phyloP scores from a whole-genome alignment of 2,329 filamentous ascomycete genomes.

The Emericellopsis atlantica region DNA sequence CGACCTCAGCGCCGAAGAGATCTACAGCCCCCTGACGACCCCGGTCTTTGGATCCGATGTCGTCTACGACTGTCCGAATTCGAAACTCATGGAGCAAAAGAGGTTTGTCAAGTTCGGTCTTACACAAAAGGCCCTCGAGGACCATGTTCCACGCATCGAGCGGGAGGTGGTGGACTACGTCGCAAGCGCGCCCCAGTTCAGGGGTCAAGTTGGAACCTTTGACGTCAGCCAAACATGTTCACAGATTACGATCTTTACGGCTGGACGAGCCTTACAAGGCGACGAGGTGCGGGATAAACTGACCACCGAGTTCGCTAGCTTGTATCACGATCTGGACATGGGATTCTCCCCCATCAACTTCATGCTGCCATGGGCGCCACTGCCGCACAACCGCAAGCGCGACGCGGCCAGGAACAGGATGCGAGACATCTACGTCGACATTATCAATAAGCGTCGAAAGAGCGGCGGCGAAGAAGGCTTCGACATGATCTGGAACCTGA shows the following conservation, averaged over 20 bases:
- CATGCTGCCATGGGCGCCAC: conserved; percentile 64
- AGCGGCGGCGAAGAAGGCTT: conserved; percentile 29
- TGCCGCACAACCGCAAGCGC: conserved; percentile 62
- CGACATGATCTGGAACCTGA: conserved; percentile 71
- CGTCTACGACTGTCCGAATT: conserved; percentile 74
- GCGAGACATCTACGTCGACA: conserved; percentile 56
- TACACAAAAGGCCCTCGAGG: conserved; percentile 48
- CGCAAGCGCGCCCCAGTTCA: conserved; percentile 40
- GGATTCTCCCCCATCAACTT: conserved; percentile 77
- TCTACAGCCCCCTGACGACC: conserved; percentile 36
- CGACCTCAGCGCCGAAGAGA: conserved; percentile 41
- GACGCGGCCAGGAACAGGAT: conserved; percentile 61
- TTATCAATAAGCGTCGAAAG: conserved; percentile 51
- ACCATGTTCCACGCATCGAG: conserved; percentile 61
- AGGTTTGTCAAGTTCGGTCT: conserved; percentile 67
- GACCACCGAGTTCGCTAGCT: conserved; percentile 56
- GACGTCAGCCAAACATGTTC: conserved; percentile 57
- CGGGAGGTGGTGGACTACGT: conserved; percentile 56
- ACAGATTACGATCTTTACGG: conserved; percentile 74
- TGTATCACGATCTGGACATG: conserved; percentile 67
- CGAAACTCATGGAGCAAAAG: conserved; percentile 83
- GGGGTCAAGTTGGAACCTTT: conserved; percentile 44
- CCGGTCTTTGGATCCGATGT: conserved; percentile 64
- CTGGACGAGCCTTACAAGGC: conserved; percentile 61
- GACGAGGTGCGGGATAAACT: conserved; percentile 63